Percentiles rank a stretch among this genome's conserved stretches.
These are phyloP conservation scores for Kwoniella botswanensis DNA, from an alignment of 768 basidiomycete genomes.

Conservation along the genomic window DNA sequence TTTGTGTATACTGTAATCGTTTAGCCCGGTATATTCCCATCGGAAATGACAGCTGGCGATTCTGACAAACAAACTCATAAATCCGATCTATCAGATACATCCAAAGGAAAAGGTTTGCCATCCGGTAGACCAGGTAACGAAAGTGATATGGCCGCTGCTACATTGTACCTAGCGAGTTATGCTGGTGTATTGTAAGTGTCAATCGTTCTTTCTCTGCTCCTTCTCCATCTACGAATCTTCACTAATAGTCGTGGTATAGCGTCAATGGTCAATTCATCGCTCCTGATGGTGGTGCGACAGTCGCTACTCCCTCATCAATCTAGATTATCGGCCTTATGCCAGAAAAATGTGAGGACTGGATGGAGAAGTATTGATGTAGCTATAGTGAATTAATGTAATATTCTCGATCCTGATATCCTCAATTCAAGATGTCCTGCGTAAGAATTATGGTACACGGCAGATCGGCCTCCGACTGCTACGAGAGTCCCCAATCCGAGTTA, in stretches of 20 bases:
- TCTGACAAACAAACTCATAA: slow-evolving; percentile 39
- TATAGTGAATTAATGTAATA: slow-evolving; percentile 1
- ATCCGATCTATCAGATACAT: slow-evolving; percentile 35
- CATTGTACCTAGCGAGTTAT: slow-evolving; percentile 39
- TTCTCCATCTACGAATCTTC: no score
- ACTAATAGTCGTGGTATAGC: slow-evolving; percentile 7
- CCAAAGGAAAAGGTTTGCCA: slow-evolving; percentile 40
- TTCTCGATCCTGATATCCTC: no score
- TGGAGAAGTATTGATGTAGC: not conserved
- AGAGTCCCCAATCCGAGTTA: not conserved
- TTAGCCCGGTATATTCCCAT: slow-evolving; percentile 47
- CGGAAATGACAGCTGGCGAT: slow-evolving; percentile 45
- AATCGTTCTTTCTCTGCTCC: not conserved
- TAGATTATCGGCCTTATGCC: not conserved
- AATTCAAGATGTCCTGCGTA: no score
- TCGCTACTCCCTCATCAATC: slow-evolving; percentile 27
- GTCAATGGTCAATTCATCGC: slow-evolving; percentile 44
- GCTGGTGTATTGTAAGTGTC: slow-evolving; percentile 44
- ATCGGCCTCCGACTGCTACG: not conserved
- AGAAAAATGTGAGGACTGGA: not conserved
- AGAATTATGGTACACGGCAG: not conserved
- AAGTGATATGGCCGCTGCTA: slow-evolving; percentile 48
- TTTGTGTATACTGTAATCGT: not conserved
- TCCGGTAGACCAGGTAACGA: slow-evolving; percentile 48
- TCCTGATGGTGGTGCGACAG: slow-evolving; percentile 50